Base-by-base conservation (phyloP, 1,284 basidiomycete species). In the Entoloma clypeatum region DNA sequence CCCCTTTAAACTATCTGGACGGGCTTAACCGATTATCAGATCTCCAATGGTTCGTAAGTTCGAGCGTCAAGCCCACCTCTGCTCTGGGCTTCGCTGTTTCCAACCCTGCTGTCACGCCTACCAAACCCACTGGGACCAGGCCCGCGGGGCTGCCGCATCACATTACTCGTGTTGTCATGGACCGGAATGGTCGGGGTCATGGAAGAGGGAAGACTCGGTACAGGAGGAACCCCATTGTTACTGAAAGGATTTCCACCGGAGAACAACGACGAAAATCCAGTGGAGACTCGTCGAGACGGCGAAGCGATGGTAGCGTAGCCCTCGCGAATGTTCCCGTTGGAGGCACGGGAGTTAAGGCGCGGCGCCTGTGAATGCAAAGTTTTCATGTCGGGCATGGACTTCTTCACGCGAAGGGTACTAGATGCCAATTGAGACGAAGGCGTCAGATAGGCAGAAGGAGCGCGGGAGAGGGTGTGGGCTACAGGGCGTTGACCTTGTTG, bases 311-410 rank as follows among this genome's bases (percentile, higher is more conserved):
- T 91, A n/a, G 86, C 86, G 61, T 89, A 93, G 18, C 86, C 86
- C 59, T 92, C 89, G 41, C 91, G 81, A 41, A 95, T 87, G 64
- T 95, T 95, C 34, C 87, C 90, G 54, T 87, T 92, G 24, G 90
- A 93, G 17, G 90, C 76, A 51, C 91, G 87, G 7, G 88, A 82
- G 34, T 73, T 80, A 33, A 95, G 74, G 35, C 88, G 83, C 24
- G 89, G 82, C 1, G 86, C 77, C 43, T 86, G 84, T 28, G 86
- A 79, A 44, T 92, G 87, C 47, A 89, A 70, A 48, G 76, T 88
- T 65, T 87, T 88, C 85, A 81, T 89, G 71, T 81, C 88, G 3
- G 93, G 93, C 93, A 96, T 96, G 11, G 91, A 94, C 67, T 95
- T 95, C 73, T 96, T 96, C 63, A 85, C 80, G 36, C 92, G 81